A percentile compares a stretch with the other conserved stretches of the same genome.
Conservation (phyloP, 768 basidiomycete species). For the Boletellus emodensis region DNA sequence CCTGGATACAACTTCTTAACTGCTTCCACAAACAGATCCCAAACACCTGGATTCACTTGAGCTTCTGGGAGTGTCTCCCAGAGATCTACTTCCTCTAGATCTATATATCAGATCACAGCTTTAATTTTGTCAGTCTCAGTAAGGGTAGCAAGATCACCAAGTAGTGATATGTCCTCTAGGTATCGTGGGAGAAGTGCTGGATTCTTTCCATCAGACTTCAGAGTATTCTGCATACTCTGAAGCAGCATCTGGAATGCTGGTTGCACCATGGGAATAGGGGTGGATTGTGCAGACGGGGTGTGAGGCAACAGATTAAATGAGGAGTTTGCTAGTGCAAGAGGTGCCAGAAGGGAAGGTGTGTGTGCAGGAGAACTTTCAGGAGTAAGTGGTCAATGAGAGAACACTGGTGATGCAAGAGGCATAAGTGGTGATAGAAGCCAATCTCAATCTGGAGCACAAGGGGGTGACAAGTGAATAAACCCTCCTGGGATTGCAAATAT, state of each 20-base stretch:
- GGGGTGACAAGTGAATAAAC: too few species aligned
- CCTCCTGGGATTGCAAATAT: too few species aligned
- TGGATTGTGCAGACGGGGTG: too few species aligned
- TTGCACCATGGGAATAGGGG: too few species aligned
- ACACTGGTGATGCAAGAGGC: too few species aligned
- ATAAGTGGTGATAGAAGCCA: too few species aligned
- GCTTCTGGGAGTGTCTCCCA: not conserved
- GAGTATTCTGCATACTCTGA: not conserved
- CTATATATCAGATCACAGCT: not conserved
- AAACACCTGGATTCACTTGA: not conserved
- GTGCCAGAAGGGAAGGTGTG: too few species aligned
- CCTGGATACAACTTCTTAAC: constrained; percentile 1
- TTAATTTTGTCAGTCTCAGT: not conserved
- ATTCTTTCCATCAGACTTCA: not conserved
- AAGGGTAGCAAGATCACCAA: too few species aligned
- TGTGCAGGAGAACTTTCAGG: too few species aligned
- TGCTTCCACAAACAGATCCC: not conserved
- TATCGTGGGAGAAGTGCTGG: not conserved
- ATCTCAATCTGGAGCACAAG: too few species aligned
- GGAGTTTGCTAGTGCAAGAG: not conserved
- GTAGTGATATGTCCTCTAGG: not conserved
- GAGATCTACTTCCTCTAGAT: not conserved
- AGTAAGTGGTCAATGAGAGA: too few species aligned
- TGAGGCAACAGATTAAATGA: too few species aligned
- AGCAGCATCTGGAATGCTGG: not conserved